Evolutionary conservation across 2,329 filamentous ascomycete species (phyloP).

Genomic region (Bipolaris victoriae): DNA sequence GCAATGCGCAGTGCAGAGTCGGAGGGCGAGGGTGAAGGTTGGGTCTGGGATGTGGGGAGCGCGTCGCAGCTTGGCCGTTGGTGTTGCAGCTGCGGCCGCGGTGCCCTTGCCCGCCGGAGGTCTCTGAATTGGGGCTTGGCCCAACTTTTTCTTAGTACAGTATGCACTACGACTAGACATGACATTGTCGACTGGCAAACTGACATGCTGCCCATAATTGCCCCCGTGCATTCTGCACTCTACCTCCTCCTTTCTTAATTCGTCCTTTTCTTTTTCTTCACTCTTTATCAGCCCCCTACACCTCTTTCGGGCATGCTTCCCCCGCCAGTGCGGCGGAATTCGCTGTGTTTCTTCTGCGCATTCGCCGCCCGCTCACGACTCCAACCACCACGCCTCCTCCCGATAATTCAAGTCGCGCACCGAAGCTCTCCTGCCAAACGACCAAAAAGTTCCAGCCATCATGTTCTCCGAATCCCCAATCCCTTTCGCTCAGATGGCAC

Average conservation of each 20-base stretch:
- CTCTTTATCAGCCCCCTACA: not conserved
- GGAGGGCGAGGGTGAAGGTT: slow-evolving; percentile 2
- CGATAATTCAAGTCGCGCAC: slow-evolving; percentile 32
- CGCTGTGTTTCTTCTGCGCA: slow-evolving; percentile 52
- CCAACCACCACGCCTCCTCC: slow-evolving; percentile 36
- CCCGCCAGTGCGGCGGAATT: slow-evolving; percentile 33
- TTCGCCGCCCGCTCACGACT: slow-evolving; percentile 36
- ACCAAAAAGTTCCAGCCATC: not conserved
- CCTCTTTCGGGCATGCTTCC: slow-evolving; percentile 34
- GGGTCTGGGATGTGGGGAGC: slow-evolving; percentile 23
- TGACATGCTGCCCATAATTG: not conserved
- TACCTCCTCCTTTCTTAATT: not conserved
- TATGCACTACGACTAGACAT: slow-evolving; percentile 6
- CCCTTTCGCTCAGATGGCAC: not conserved
- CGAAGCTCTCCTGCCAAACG: not conserved
- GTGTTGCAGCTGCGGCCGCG: slow-evolving; percentile 23
- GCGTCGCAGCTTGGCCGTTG: slow-evolving; percentile 26
- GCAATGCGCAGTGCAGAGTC: not conserved
- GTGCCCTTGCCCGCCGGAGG: slow-evolving; percentile 21
- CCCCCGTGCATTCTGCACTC: slow-evolving; percentile 5
- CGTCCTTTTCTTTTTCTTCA: not conserved
- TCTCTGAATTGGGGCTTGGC: slow-evolving; percentile 22
- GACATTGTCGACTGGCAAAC: slow-evolving; percentile 20
- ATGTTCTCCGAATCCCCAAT: slow-evolving; percentile 4
- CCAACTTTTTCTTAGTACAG: slow-evolving; percentile 25